Conservation (phyloP, 306 rosid species). For the Cicer cuneatum region DNA sequence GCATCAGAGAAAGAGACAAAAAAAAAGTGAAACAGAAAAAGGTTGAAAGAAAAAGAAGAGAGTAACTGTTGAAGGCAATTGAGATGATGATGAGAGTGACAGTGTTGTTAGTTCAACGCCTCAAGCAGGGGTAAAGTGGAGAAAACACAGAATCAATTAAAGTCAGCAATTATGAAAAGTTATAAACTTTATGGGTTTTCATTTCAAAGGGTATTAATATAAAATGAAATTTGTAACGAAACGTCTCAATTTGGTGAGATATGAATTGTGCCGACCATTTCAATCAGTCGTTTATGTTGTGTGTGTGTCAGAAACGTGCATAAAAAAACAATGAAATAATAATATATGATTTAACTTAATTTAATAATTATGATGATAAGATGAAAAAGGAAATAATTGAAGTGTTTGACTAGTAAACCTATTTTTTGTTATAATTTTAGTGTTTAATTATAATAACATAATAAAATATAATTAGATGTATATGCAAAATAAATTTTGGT, state of each 20-base stretch:
- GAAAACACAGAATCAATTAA: conserved; percentile 33
- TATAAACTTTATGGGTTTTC: conserved; percentile 34
- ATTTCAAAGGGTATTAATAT: conserved; percentile 1
- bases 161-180: conserved; percentile 45
- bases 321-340: too few relatives aligned
- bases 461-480: too few relatives aligned
- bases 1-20: conserved; percentile 25
- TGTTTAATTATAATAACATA: too few relatives aligned
- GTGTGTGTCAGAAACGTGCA: too few relatives aligned
- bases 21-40: conserved; percentile 11
- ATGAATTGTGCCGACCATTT: too few relatives aligned
- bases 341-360: too few relatives aligned
- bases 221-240: background rate
- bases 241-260: background rate
- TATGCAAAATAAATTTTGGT: too few relatives aligned
- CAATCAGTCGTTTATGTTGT: too few relatives aligned
- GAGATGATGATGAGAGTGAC: conserved; percentile 26
- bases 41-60: background rate
- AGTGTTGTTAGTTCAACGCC: conserved; percentile 39
- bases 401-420: background rate
- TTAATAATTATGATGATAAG: too few relatives aligned
- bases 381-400: background rate
- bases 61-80: background rate
- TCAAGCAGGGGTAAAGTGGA: conserved; percentile 4
- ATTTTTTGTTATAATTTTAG: background rate